Percentiles rank a stretch among this genome's conserved stretches.
Evolutionary conservation across 2,329 filamentous ascomycete genomes (phyloP).

Genomic region (Aspergillus terreus): DNA sequence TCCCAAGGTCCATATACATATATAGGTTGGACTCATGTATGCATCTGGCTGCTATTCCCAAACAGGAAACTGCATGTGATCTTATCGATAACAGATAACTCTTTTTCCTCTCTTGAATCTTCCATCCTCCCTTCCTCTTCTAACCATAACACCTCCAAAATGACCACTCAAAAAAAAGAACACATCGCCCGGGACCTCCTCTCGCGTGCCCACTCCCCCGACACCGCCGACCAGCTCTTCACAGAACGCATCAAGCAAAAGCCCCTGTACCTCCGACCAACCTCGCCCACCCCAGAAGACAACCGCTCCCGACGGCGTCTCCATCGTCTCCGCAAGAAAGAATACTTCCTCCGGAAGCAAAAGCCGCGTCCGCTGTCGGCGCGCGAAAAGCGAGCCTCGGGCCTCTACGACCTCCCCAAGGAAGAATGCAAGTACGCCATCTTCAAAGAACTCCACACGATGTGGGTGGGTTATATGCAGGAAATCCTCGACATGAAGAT

Average conservation of each 20-base stretch:
- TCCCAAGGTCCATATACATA: no score
- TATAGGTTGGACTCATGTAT: no score
- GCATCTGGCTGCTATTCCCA: neutral
- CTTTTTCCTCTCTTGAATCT: neutral
- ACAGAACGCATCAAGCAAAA: constrained; percentile 79
- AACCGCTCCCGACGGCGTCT: constrained; percentile 51
- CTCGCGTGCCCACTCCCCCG: constrained; percentile 71
- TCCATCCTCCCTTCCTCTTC: neutral
- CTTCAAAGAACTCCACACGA: constrained; percentile 69
- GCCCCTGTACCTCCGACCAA: constrained; percentile 72
- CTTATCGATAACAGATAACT: constrained; percentile 3
- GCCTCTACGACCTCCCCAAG: constrained; percentile 71
- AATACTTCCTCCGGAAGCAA: constrained; percentile 44
- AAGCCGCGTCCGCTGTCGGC: constrained; percentile 71
- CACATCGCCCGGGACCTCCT: constrained; percentile 64
- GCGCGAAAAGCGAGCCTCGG: constrained; percentile 68
- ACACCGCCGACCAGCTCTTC: constrained; percentile 68
- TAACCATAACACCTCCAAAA: constrained; percentile 6
- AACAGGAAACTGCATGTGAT: constrained; percentile 2
- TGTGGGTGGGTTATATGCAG: constrained; percentile 83
- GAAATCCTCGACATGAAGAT: constrained; percentile 67
- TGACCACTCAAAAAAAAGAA: constrained; percentile 22
- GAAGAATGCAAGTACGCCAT: constrained; percentile 67
- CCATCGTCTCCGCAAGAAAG: constrained; percentile 45
- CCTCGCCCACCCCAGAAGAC: constrained; percentile 62